These are phyloP conservation scores for Moniliophthora roreri DNA, from an alignment of 1,284 basidiomycete genomes.

Conservation along the genomic window DNA sequence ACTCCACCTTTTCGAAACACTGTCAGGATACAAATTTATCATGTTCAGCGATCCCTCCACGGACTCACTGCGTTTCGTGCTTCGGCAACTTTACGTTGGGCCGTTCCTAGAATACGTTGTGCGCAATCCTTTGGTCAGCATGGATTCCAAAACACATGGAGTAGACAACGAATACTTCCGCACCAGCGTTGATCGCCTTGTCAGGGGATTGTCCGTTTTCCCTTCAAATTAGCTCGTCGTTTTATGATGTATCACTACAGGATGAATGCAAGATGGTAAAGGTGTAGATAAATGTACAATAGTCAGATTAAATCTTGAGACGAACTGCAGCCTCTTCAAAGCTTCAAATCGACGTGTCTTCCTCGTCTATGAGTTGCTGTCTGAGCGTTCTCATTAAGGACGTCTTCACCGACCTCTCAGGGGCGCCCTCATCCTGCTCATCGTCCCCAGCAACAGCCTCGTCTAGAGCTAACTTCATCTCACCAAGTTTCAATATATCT, in stretches of 20 bases:
- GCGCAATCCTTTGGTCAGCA: slow-evolving; percentile 82
- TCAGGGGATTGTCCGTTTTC: slow-evolving; percentile 68
- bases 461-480: slow-evolving; percentile 89
- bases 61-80: slow-evolving; percentile 80
- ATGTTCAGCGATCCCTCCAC: slow-evolving; percentile 87
- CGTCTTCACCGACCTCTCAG: slow-evolving; percentile 80
- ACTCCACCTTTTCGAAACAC: slow-evolving; percentile 90
- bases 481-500: slow-evolving; percentile 88
- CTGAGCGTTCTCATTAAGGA: slow-evolving; percentile 80
- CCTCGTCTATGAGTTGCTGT: slow-evolving; percentile 56
- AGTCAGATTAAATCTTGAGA: no score
- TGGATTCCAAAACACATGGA: slow-evolving; percentile 80
- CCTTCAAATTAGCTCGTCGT: slow-evolving; percentile 25
- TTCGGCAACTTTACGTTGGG: slow-evolving; percentile 90
- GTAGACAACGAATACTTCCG: slow-evolving; percentile 93
- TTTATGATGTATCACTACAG: neutral
- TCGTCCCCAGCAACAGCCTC: slow-evolving; percentile 86
- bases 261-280: no score
- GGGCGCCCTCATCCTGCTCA: slow-evolving; percentile 56
- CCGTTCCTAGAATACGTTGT: slow-evolving; percentile 95
- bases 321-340: no score
- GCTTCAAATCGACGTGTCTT: neutral
- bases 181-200: slow-evolving; percentile 75
- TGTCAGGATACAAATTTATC: slow-evolving; percentile 93
- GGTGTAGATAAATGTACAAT: no score